These are phyloP conservation scores for Hanseniaspora lindneri DNA, from an alignment of 805 yeast genomes.

Conservation along the genomic window DNA sequence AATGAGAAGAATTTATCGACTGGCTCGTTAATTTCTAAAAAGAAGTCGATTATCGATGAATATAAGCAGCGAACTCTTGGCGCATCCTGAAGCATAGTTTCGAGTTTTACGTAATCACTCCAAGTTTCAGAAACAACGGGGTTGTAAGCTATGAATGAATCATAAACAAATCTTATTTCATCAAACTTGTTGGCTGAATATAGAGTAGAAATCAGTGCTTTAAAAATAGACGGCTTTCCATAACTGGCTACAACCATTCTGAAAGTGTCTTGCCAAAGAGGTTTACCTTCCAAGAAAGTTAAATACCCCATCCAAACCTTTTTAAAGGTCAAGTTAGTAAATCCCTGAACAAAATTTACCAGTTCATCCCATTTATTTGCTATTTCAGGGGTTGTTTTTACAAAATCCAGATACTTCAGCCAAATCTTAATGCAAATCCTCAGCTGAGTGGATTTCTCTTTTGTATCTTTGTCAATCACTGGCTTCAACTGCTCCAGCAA, in stretches of 20 bases:
- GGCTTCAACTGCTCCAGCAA: constrained; percentile 31
- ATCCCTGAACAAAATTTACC: constrained; percentile 39
- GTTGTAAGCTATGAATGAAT: constrained; percentile 36
- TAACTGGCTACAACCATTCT: constrained; percentile 56
- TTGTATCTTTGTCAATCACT: constrained; percentile 30
- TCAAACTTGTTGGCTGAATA: constrained; percentile 62
- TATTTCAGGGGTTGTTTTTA: constrained; percentile 41
- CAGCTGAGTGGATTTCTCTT: constrained; percentile 41
- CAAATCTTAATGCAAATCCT: constrained; percentile 57
- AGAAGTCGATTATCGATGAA: constrained; percentile 30
- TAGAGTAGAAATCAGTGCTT: constrained; percentile 59
- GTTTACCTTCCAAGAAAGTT: constrained; percentile 47
- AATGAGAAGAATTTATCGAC: background rate
- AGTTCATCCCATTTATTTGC: constrained; percentile 38
- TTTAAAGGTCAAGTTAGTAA: constrained; percentile 46
- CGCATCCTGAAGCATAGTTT: constrained; percentile 51
- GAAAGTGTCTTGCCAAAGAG: constrained; percentile 31
- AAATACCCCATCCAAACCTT: constrained; percentile 64
- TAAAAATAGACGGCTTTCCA: constrained; percentile 49
- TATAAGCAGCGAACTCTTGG: constrained; percentile 57
- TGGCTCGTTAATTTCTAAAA: constrained; percentile 17
- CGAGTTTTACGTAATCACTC: constrained; percentile 57
- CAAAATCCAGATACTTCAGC: constrained; percentile 52
- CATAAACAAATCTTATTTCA: constrained; percentile 61
- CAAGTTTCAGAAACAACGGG: constrained; percentile 34